Evolutionary conservation across 2,329 filamentous ascomycete species (phyloP), one percentile per base, ranked within the genome.

Genomic region (Pseudogymnoascus sp.): DNA sequence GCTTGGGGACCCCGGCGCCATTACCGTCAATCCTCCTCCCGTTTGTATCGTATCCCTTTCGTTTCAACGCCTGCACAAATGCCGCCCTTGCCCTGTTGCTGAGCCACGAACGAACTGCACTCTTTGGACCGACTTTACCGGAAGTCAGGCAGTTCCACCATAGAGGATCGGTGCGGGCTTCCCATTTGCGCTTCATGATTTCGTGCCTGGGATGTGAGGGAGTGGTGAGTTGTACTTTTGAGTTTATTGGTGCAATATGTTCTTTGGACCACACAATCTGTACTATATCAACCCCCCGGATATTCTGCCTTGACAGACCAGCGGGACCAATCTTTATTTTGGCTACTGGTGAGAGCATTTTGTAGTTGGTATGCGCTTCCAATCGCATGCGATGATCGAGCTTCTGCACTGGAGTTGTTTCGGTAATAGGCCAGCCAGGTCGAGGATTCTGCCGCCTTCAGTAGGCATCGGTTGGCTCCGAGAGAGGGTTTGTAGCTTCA

Each of bases 61-160:
- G 72, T 61, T 70, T 73, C 68, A 84, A 66, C 11, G 77, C 76
- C 57, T 75, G 70, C 47, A 67, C 66, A 57, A 84, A 76, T 2
- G 78, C 79, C 30, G 71, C 65, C 43, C 75, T 72, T 28, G 77
- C 65, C 67, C 78, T 76, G 62, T 77, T 74, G 22, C 70, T 70
- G 22, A 71, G 71, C 70, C 75, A 76, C 11, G 75, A 76, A 18
- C 82, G 73, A n/a, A 83, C 73, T 20, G 77, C 75, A 6, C 72
- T 71, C 61, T 77, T 79, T 12, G 22, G 35, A 20, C 70, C 68
- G 2, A 64, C 60, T 67, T 69, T 60, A 63, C 67, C 63, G 59
- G 71, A 64, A 57, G 41, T 62, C 61, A 74, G 66, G 5, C 79
- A 74, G 14, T 71, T 69, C 77, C 78, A 81, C 75, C 80, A 80